Evolutionary conservation across 2,329 filamentous ascomycete genomes (phyloP), one percentile per base, ranked within the genome.

Genomic region (Pseudocercospora musae): DNA sequence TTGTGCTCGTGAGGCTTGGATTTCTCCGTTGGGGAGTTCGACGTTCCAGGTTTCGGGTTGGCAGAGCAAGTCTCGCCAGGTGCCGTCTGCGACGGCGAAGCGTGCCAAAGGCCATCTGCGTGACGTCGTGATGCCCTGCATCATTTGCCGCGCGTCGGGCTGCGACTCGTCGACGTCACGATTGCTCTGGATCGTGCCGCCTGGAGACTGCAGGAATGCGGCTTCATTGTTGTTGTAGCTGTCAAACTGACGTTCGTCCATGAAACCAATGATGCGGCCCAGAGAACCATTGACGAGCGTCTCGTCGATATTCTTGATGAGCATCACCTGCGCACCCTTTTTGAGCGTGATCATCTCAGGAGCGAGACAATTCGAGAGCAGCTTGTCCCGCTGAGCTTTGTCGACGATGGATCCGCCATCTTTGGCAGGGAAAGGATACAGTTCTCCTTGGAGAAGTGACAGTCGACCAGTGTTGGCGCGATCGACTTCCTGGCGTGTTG

Each of bases 221-320:
- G 66, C 68, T 40, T 71, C 58, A 64, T 75, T 59, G 70, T 66
- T 62, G 57, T 69, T 66, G 63, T 74, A 74, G 53, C 64, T 69
- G 67, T 75, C 72, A 54, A 73, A 72, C 49, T 71, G 78, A 44
- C 84, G 82, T 66, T 88, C 85, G 66, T 87, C 81, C 88, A 92
- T 93, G 76, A 96, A 96, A 5, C 84, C 86, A 11, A 89, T 83
- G 4, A 99, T 89, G 64, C 90, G 93, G 23, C 95, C 95, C 9
- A 99, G 82, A 0, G 94, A 96, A 4, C 95, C 95, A 73, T 99
- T 99, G 69, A 98, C 95, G 0, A 99, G 83, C 0, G 86, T 88
- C 42, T 96, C 92, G 72, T 99, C 95, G 78, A 98, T 89, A 71
- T 99, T 99, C 77, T 99, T 99, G 82, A 99, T 97, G n/a, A 99